A percentile compares a stretch with the other conserved stretches of the same genome.
These are phyloP conservation scores for Polygonum aviculare DNA, from an alignment of 148 eudicot species.

Conservation along the genomic window DNA sequence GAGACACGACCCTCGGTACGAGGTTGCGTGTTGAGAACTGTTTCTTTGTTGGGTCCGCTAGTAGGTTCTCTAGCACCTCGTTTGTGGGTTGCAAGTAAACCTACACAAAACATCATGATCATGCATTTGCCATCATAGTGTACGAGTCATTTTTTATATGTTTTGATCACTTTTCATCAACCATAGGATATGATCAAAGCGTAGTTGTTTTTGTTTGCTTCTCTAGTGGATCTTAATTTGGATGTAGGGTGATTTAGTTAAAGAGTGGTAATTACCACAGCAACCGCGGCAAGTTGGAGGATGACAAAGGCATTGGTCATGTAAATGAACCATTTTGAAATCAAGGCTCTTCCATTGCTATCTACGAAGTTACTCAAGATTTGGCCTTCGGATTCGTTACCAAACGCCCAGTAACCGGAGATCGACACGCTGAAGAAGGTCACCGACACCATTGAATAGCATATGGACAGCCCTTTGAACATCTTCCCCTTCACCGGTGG, in stretches of 20 bases:
- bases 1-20: constrained; percentile 39
- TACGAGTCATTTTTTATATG: too few species aligned
- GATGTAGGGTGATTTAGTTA: neutral
- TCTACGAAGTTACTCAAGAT: constrained; percentile 47
- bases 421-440: constrained; percentile 62
- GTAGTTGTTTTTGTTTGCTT: too few species aligned
- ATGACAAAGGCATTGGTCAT: constrained; percentile 51
- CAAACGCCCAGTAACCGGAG: constrained; percentile 84
- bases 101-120: constrained; percentile 17
- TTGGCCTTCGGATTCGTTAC: constrained; percentile 36
- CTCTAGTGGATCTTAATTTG: neutral
- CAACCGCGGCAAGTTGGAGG: constrained; percentile 48
- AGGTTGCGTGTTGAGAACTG: constrained; percentile 45
- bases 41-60: constrained; percentile 39
- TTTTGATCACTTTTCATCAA: too few species aligned
- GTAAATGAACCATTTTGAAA: constrained; percentile 57
- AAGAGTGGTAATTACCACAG: constrained; percentile 27
- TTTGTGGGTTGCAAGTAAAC: constrained; percentile 67
- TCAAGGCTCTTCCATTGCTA: constrained; percentile 27
- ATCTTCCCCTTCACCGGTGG: constrained; percentile 78
- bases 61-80: constrained; percentile 37
- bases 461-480: constrained; percentile 61
- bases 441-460: constrained; percentile 43
- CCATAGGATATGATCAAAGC: too few species aligned
- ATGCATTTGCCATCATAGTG: too few species aligned